These are phyloP conservation scores for Penicillium occitanis DNA, from an alignment of 2,329 filamentous ascomycete genomes.

Conservation along the genomic window DNA sequence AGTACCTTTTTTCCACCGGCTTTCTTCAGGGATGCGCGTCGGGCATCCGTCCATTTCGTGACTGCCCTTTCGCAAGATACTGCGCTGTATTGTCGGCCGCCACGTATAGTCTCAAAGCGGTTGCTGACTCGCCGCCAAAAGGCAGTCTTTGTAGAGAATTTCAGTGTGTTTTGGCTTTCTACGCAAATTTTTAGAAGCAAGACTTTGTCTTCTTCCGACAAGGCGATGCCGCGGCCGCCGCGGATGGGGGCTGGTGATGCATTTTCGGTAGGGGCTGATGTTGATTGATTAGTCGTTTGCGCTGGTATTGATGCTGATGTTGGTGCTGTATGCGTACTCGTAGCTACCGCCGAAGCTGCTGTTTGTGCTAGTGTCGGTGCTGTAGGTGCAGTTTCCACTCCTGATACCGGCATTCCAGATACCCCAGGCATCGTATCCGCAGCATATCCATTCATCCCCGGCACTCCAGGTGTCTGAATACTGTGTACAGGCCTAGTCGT, in stretches of 20 bases:
- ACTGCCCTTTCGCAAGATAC: not conserved
- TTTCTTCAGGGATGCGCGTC: not conserved
- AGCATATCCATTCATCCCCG: not conserved
- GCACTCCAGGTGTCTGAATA: not conserved
- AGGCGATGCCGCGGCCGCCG: not conserved
- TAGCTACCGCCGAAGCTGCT: not conserved
- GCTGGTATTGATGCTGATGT: no score
- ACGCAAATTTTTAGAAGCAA: not conserved
- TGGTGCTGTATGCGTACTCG: not conserved
- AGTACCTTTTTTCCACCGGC: not conserved
- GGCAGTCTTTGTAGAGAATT: not conserved
- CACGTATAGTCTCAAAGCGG: not conserved
- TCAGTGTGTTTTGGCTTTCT: not conserved
- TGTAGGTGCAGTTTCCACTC: no score
- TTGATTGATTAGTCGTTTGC: not conserved
- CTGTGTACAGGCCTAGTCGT: not conserved
- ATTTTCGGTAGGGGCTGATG: not conserved
- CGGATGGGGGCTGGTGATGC: not conserved
- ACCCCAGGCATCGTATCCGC: not conserved
- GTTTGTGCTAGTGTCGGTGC: not conserved
- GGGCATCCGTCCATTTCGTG: not conserved
- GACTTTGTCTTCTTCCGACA: not conserved
- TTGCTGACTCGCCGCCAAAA: not conserved
- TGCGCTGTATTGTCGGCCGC: not conserved
- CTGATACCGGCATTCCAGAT: not conserved